phyloP scores from a whole-genome alignment of 1,284 basidiomycete genomes.

The Cutaneotrichosporon spelunceum region DNA sequence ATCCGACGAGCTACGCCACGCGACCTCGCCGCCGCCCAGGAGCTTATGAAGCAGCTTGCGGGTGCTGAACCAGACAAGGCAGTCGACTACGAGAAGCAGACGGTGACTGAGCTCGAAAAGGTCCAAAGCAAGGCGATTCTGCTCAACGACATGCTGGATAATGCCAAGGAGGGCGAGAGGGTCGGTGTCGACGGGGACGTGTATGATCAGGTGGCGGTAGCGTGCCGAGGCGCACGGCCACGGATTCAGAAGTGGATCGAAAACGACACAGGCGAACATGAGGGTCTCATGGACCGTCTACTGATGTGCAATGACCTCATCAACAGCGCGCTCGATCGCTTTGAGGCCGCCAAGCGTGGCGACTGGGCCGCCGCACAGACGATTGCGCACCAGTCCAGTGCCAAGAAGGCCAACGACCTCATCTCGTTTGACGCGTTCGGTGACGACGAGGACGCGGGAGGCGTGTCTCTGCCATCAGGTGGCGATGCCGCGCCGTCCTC shows the following conservation, averaged over 20 bases:
- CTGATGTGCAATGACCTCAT: constrained; percentile 97
- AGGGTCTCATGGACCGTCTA: constrained; percentile 87
- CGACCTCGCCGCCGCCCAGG: constrained; percentile 92
- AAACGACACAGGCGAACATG: constrained; percentile 71
- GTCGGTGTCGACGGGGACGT: constrained; percentile 83
- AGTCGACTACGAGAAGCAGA: constrained; percentile 87
- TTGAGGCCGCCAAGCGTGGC: constrained; percentile 86
- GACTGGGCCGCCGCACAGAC: constrained; percentile 59
- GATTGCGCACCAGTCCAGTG: constrained; percentile 7
- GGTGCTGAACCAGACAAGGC: constrained; percentile 93
- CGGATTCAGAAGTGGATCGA: constrained; percentile 98
- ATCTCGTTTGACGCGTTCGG: constrained; percentile 53
- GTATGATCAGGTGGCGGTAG: constrained; percentile 90
- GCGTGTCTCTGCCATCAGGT: constrained; percentile 41
- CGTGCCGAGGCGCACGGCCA: constrained; percentile 79
- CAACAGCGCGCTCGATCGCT: constrained; percentile 84
- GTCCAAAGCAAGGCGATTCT: constrained; percentile 91
- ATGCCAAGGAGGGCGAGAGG: constrained; percentile 74
- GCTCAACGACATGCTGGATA: constrained; percentile 94
- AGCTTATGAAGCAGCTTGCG: constrained; percentile 93
- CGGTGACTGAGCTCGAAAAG: constrained; percentile 85
- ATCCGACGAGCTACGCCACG: constrained; percentile 93
- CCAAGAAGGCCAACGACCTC: constrained; percentile 33
- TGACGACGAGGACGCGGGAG: constrained; percentile 35
- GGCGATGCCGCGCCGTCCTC: constrained; percentile 25